Base-by-base conservation (phyloP, 2,329 filamentous ascomycete genomes). In the Trichoderma citrinoviride region DNA sequence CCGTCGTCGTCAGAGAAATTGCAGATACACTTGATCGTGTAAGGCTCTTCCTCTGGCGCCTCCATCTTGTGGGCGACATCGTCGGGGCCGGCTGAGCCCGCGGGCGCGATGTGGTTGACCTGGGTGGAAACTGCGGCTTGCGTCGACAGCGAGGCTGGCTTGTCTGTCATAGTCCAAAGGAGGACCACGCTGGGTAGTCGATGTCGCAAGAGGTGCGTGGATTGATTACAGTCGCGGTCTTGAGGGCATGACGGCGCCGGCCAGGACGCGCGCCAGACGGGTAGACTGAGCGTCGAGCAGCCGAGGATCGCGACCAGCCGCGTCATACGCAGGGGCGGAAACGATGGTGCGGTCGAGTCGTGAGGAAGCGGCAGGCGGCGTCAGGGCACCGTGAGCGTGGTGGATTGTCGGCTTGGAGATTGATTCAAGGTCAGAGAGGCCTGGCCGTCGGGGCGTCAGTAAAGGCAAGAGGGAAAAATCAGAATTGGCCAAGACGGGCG, bases 21-120 rank as follows among this genome's bases (percentile, higher is more conserved):
- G 80, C 95, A 99, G 72, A 98, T 96, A 85, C 95, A 99, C 83
- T 96, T 97, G 81, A 98, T 97, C 66, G 92, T 96, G 77, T 96
- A 96, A 19, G 90, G 90, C 78, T 94, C 90, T 78, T 93, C 90
- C 73, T 89, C 87, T 66, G 76, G 78, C 64, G 78, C 76, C 78
- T 89, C 83, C 70, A 78, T 77, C 77, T 82, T 82, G 65, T 77
- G 77, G 65, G 76, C 71, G 67, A 74, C 74, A 75, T 82, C 78
- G 69, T 80, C 77, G 64, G 75, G 76, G 71, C 75, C 70, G 66
- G 75, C 74, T 65, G 71, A 68, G 66, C 67, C 72, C 49, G 61
- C 65, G 17, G 70, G 72, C 68, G 71, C 70, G 69, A 77, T 76
- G 67, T 78, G 77, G 72, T 79, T 77, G 72, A 77, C 73, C 79